A percentile compares a stretch with the other conserved stretches of the same genome.
Conservation (phyloP, 202 grass and related monocot genomes). For the Schoenoplectus triqueter region DNA sequence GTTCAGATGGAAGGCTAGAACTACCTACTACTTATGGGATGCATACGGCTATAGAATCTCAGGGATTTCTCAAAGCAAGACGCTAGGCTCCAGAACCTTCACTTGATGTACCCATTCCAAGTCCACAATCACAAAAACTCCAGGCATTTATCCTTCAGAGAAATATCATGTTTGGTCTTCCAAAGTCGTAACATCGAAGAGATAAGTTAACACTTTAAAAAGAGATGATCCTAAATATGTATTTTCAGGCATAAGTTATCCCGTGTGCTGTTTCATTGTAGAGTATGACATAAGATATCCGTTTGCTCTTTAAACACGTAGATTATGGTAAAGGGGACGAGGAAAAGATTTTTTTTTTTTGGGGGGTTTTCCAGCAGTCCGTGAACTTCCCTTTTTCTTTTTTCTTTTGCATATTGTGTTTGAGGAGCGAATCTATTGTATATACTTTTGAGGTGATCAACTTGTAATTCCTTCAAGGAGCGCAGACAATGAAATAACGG, state of each 20-base stretch:
- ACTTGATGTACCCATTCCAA: background rate
- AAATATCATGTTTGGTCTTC: background rate
- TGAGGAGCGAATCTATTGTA: background rate
- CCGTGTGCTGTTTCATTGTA: no score
- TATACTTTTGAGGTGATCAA: background rate
- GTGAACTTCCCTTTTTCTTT: background rate
- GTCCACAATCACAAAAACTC: no score
- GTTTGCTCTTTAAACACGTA: background rate
- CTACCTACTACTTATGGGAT: background rate
- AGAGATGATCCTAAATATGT: background rate
- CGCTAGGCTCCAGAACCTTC: background rate
- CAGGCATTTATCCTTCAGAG: background rate
- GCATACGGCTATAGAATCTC: background rate
- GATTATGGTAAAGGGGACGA: background rate
- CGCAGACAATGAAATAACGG: background rate
- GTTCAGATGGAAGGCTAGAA: slow-evolving; percentile 73
- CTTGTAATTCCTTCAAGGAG: background rate
- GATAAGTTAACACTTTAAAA: background rate
- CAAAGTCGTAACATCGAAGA: background rate
- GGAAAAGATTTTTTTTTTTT: background rate
- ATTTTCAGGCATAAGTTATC: background rate
- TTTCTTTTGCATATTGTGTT: background rate
- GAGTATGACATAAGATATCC: no score
- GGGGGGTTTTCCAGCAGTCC: background rate
- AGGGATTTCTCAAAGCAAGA: background rate